A percentile compares a stretch with the other conserved stretches of the same genome.
Evolutionary conservation across 306 rosid species (phyloP).

Genomic region (Prinsepia uniflora): DNA sequence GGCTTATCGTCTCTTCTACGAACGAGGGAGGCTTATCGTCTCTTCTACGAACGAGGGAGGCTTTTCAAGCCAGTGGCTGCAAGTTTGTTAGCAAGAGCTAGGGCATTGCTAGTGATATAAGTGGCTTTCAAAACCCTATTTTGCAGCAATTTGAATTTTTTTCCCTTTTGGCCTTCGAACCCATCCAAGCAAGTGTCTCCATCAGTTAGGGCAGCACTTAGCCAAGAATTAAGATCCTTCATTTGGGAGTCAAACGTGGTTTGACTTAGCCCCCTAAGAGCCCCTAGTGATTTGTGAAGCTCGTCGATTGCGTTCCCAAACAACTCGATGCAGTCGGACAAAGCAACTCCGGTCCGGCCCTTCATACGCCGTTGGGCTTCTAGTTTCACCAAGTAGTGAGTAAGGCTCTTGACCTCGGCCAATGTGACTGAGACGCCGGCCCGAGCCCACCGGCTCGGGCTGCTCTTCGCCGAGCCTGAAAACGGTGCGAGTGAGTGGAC

Average conservation of each 20-base stretch:
- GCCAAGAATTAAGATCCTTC: slow-evolving; percentile 60
- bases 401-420: slow-evolving; percentile 36
- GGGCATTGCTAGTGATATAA: slow-evolving; percentile 52
- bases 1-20: too few species aligned
- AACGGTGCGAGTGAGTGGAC: slow-evolving; percentile 44
- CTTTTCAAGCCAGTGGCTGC: slow-evolving; percentile 42
- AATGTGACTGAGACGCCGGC: slow-evolving; percentile 65
- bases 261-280: slow-evolving; percentile 48
- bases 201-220: slow-evolving; percentile 64
- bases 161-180: slow-evolving; percentile 34
- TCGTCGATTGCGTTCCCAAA: slow-evolving; percentile 46
- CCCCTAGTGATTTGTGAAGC: slow-evolving; percentile 53
- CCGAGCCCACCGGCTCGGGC: slow-evolving; percentile 62
- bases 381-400: slow-evolving; percentile 15
- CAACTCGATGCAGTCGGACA: slow-evolving; percentile 53
- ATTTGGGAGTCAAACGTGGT: slow-evolving; percentile 48
- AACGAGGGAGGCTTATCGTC: slow-evolving; percentile 21
- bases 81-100: slow-evolving; percentile 60
- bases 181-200: slow-evolving; percentile 60
- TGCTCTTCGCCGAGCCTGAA: slow-evolving; percentile 41
- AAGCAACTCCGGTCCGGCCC: slow-evolving; percentile 41
- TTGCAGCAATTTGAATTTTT: slow-evolving; percentile 26
- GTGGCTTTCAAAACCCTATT: slow-evolving; percentile 33
- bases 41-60: slow-evolving; percentile 25
- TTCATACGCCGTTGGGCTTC: background rate